These are phyloP conservation scores for Talaromyces liani DNA, from an alignment of 495 filamentous ascomycete species.

Conservation along the genomic window DNA sequence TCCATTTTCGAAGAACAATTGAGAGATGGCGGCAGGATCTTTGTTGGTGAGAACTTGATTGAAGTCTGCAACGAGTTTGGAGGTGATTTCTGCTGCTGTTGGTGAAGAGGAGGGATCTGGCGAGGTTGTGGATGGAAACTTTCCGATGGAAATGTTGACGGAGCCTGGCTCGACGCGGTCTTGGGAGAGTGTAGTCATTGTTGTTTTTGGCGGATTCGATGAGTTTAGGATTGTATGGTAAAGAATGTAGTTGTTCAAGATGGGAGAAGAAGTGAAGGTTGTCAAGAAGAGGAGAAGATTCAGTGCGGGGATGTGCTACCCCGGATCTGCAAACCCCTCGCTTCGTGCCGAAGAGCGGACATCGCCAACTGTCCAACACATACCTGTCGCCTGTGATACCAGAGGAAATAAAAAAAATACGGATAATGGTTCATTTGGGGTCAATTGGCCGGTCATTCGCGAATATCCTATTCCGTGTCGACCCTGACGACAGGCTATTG, in stretches of 20 bases:
- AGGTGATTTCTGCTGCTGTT: slow-evolving; percentile 10
- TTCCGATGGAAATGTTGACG: slow-evolving; percentile 35
- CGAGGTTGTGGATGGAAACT: slow-evolving; percentile 11
- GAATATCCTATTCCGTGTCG: no score
- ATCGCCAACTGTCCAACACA: no score
- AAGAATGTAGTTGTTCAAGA: neutral
- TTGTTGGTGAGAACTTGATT: slow-evolving; percentile 9
- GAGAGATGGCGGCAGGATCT: slow-evolving; percentile 15
- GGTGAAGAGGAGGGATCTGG: neutral
- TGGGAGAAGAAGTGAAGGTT: neutral
- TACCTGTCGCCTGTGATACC: no score
- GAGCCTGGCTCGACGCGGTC: slow-evolving; percentile 56
- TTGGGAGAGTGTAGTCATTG: slow-evolving; percentile 29
- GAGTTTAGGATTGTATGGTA: neutral
- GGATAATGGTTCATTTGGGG: no score
- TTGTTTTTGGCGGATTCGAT: neutral
- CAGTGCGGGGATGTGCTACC: neutral
- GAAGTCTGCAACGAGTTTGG: slow-evolving; percentile 12
- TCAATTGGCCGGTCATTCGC: no score
- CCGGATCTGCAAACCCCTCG: neutral
- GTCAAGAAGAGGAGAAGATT: neutral
- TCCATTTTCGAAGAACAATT: slow-evolving; percentile 40
- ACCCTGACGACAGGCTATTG: no score
- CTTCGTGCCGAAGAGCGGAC: neutral
- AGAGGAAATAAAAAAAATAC: no score